Evolutionary conservation across 331 rosid genomes (phyloP).

Genomic region (Spiraea crenata): DNA sequence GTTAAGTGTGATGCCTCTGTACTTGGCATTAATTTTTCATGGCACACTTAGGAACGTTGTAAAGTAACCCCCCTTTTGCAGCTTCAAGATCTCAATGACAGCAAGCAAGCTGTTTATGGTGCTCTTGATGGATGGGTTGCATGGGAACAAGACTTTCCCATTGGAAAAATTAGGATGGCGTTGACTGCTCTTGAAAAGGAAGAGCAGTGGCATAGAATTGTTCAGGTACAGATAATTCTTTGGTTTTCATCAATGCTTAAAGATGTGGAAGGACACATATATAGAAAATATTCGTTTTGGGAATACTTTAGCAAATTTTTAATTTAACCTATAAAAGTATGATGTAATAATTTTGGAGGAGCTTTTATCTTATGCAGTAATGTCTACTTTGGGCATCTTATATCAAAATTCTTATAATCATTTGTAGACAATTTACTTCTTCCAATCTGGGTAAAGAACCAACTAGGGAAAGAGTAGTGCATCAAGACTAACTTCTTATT

Average conservation of each 20-base stretch:
- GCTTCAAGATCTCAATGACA: constrained; percentile 70
- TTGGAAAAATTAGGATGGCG: constrained; percentile 51
- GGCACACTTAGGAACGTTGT: constrained; percentile 1
- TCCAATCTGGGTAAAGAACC: background rate
- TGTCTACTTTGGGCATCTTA: background rate
- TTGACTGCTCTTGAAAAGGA: constrained; percentile 72
- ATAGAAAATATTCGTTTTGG: background rate
- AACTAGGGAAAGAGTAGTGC: background rate
- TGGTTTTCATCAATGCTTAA: background rate
- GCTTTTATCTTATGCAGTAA: background rate
- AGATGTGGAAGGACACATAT: background rate
- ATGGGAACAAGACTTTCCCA: constrained; percentile 82
- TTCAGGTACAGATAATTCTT: constrained; percentile 52
- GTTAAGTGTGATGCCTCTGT: too few relatives aligned
- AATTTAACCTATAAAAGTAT: background rate
- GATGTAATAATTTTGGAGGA: background rate
- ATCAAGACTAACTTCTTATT: background rate
- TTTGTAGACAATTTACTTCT: background rate
- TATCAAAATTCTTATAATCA: background rate
- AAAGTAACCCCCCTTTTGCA: constrained; percentile 40
- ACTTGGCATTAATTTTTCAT: background rate
- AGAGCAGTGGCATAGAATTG: constrained; percentile 83
- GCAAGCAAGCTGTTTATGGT: constrained; percentile 78
- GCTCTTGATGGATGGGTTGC: constrained; percentile 96
- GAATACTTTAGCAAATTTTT: background rate